Evolutionary conservation across 495 filamentous ascomycete species (phyloP), one percentile per base, ranked within the genome.

Genomic region (Penicillium crystallinum): DNA sequence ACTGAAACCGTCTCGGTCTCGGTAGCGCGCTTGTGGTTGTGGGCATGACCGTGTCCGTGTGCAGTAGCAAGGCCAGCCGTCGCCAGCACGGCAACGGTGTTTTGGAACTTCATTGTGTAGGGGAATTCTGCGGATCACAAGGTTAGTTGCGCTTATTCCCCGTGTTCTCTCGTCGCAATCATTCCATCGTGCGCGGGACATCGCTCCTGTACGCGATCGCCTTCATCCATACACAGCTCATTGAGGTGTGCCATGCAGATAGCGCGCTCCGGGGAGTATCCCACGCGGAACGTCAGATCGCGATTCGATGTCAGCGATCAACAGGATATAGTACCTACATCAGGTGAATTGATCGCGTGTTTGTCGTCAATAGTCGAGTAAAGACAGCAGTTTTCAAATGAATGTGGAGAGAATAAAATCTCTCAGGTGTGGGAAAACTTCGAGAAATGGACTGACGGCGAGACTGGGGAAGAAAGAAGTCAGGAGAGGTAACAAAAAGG

Each of bases 61-160:
- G 72, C 77, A 42, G 66, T 62, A 45, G 62, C 74, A 48, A 79
- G 56, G 47, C 74, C 74, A 49, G 74, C 74, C 52, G 75, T 72
- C 33, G 69, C 76, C 44, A 78, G 59, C 22, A 72, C 50, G 46
- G 68, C 69, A 65, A 75, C 56, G 22, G 70, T 65, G 67, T 70
- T 70, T 31, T 56, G 34, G 59, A 73, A 70, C 69, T 75, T 74
- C 74, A 77, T 77, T 49, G 59, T 62, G 59, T 36, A 17, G 34
- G 53, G 33, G 10, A 33, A 22, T 31, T 53, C 8, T 38, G 18
- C 6, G 38, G n/a, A 2, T 19, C 3, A 0, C 27, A 4, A 14
- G 30, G 23, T 48, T 38, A 48, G 46, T 48, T 23, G 6, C 15
- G 15, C 23, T 10, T 17, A 36, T 17, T 48, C n/a, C 21, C 37